Evolutionary conservation across 441 rosid species (phyloP), one percentile per base, ranked within the genome.

Genomic region (Adansonia rubrostipa): DNA sequence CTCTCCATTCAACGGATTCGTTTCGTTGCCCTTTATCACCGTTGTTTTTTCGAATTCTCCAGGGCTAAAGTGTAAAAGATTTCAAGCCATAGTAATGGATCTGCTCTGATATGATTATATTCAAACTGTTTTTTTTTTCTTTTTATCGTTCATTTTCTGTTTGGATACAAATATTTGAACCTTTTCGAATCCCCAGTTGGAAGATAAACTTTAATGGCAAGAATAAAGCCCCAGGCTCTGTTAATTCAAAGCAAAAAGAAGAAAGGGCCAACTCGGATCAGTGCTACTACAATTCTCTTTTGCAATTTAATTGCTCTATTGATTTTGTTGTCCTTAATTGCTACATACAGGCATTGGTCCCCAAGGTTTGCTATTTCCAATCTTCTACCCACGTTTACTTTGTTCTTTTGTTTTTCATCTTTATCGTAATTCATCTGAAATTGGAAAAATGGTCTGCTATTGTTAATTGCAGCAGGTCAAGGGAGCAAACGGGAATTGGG

Each of bases 141-240:
- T 56, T 56, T 56, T 5, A 15, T 56, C 7, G 17, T n/a, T 9
- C 2, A 40, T 65, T 65, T 65, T 67, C 54, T 44, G 72, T 44
- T 67, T 19, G 72, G 72, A 19, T 17, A 28, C 1, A n/a, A 40
- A 44, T 45, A 67, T 67, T 67, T 44, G 9, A 67, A 17, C 4
- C 13, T 48, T 70, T 13, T 50, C 20, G 8, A 48, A 70, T 24
- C 50, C 19, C 22, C 58, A 73, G 74, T 77, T 76, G 33, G 76
- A 78, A 76, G 64, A 62, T 67, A 1, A 40, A 68, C 57, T 61
- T 75, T 50, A 56, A 95, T 95, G 99, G 99, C 97, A 28, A 92
- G 93, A 82, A 95, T 95, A 81, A 93, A 93, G 73, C 99, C 99
- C 68, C 98, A 91, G 81, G 91, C 96, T 71, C 82, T 95, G 73